Evolutionary conservation across 169 alveolate genomes (phyloP).

Genomic region (Blepharisma undulans): DNA sequence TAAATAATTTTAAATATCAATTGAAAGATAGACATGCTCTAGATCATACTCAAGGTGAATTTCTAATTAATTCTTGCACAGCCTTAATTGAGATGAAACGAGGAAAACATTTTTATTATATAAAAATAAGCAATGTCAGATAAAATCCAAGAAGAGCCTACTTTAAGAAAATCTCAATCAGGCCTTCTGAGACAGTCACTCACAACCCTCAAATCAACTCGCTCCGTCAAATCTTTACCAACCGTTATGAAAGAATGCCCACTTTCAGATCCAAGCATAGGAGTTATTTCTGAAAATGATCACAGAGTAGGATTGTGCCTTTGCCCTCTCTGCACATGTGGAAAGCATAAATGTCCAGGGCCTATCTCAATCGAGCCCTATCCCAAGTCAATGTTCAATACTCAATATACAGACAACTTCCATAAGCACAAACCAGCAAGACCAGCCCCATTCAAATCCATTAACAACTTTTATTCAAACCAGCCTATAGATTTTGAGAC

Average conservation of each 20-base stretch:
- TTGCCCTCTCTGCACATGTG: slow-evolving; percentile 40
- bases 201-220: neutral
- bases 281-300: slow-evolving; percentile 27
- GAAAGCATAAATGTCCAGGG: slow-evolving; percentile 29
- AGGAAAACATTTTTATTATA: too few species aligned
- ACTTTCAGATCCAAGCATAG: neutral
- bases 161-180: neutral
- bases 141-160: neutral
- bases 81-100: neutral
- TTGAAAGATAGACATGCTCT: too few species aligned
- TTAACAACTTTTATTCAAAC: neutral
- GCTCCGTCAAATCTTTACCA: neutral
- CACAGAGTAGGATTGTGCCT: slow-evolving; percentile 33
- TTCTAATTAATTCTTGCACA: neutral
- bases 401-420: neutral
- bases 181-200: neutral
- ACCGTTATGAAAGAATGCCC: slow-evolving; percentile 4
- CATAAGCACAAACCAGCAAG: neutral
- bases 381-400: slow-evolving; percentile 27
- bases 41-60: neutral
- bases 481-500: slow-evolving; percentile 15
- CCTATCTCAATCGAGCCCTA: slow-evolving; percentile 22
- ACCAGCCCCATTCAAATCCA: neutral
- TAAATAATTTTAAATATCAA: neutral
- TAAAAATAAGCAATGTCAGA: neutral